Percentiles rank a stretch among this genome's conserved stretches.
phyloP scores from a whole-genome alignment of 225 moss, liverwort and hornwort genomes.

The Sphagnum contortum region DNA sequence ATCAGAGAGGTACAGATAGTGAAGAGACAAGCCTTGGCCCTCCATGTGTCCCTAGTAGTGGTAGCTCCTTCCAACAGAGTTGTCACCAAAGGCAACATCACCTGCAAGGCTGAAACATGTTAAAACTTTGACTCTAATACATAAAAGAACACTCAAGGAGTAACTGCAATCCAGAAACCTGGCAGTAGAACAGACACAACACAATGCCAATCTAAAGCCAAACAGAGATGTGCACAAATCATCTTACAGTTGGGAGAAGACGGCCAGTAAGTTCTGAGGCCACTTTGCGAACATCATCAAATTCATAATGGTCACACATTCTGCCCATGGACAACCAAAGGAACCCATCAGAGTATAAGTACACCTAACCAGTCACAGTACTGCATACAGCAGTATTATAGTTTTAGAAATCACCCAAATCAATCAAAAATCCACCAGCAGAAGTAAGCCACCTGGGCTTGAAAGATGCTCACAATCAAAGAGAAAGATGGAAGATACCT shows the following conservation, averaged over 20 bases:
- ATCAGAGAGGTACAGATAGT: constrained; percentile 74
- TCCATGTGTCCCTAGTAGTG: constrained; percentile 30
- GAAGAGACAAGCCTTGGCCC: constrained; percentile 75
- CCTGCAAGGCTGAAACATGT: constrained; percentile 23
- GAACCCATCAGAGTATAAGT: constrained; percentile 2
- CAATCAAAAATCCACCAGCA: background rate
- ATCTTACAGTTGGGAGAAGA: constrained; percentile 70
- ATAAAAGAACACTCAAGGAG: constrained; percentile 1
- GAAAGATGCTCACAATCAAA: constrained; percentile 1
- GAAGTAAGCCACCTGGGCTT: background rate
- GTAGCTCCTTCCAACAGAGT: constrained; percentile 48
- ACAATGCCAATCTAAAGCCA: too few relatives aligned
- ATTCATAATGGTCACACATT: constrained; percentile 63
- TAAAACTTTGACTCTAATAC: background rate
- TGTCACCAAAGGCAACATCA: constrained; percentile 59
- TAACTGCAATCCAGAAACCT: too few relatives aligned
- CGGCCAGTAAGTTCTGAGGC: constrained; percentile 89
- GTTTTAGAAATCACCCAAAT: background rate
- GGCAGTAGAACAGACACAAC: too few relatives aligned
- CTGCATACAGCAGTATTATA: background rate
- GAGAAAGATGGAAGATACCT: constrained; percentile 26
- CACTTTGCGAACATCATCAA: constrained; percentile 98
- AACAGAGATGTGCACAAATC: too few relatives aligned
- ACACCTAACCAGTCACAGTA: too few relatives aligned
- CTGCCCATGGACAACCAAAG: constrained; percentile 17